Conservation (phyloP, 306 rosid species). For the Quercus mongolica region DNA sequence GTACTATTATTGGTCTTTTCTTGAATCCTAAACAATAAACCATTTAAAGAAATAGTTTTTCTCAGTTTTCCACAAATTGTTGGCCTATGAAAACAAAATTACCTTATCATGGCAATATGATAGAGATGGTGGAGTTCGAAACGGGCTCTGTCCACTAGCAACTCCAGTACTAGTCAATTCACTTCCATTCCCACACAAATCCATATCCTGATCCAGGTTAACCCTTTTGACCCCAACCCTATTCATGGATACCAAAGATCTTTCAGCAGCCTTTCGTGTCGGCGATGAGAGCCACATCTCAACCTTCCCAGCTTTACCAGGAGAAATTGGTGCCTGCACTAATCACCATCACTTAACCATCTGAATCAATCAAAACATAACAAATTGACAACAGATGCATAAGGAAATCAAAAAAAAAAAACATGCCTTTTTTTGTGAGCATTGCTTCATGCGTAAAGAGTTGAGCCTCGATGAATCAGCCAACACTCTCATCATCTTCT, state of each 20-base stretch:
- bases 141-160: conserved; percentile 59
- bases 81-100: conserved; percentile 17
- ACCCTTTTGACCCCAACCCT: conserved; percentile 51
- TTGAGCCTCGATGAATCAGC: conserved; percentile 74
- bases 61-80: not conserved
- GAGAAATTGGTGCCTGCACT: conserved; percentile 41
- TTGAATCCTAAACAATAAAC: not conserved
- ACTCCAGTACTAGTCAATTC: conserved; percentile 28
- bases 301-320: conserved; percentile 35
- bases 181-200: conserved; percentile 17
- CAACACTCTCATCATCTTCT: conserved; percentile 58
- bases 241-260: conserved; percentile 37
- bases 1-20: not conserved
- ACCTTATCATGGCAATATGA: conserved; percentile 73
- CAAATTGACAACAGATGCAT: not conserved
- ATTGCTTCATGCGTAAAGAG: conserved; percentile 42
- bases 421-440: conserved; percentile 57
- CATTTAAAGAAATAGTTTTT: not conserved
- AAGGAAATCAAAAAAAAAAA: not conserved
- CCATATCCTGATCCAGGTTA: conserved; percentile 36
- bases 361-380: not conserved
- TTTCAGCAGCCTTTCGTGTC: conserved; percentile 35
- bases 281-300: conserved; percentile 48
- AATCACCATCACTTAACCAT: conserved; percentile 23
- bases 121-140: conserved; percentile 84